phyloP scores from a whole-genome alignment of 2,329 filamentous ascomycete species.

The Phialophora verrucosa region DNA sequence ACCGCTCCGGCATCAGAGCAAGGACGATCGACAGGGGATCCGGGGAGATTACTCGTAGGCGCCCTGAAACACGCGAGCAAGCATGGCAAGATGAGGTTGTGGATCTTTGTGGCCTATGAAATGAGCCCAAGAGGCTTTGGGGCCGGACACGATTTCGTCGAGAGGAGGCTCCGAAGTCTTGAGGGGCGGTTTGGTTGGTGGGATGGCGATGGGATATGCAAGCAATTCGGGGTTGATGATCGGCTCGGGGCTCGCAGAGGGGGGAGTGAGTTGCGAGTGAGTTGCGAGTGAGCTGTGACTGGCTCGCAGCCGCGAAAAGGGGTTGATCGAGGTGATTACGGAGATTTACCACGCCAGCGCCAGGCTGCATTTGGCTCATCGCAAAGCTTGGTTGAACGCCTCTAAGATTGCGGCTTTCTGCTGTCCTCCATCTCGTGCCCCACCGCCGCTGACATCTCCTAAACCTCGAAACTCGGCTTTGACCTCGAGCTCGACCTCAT shows the following conservation, averaged over 20 bases:
- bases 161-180: constrained; percentile 5
- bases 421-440: not conserved
- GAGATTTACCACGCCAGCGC: constrained; percentile 28
- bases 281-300: not conserved
- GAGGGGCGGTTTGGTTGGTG: constrained; percentile 2
- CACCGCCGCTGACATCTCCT: not conserved
- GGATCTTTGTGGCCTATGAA: constrained; percentile 2
- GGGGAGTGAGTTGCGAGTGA: not conserved
- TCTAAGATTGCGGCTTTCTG: constrained; percentile 35
- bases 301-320: constrained; percentile 1
- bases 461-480: too few species aligned
- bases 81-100: constrained; percentile 32
- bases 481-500: too few species aligned
- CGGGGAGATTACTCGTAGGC: constrained; percentile 26
- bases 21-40: constrained; percentile 13
- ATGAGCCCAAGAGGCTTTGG: not conserved
- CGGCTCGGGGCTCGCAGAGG: not conserved
- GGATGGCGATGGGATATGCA: constrained; percentile 7
- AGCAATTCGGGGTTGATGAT: constrained; percentile 12
- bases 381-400: constrained; percentile 37
- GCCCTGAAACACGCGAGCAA: constrained; percentile 28
- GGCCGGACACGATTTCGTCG: constrained; percentile 5
- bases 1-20: constrained; percentile 3
- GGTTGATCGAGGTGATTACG: constrained; percentile 10
- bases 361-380: constrained; percentile 16